Evolutionary conservation across 371 early-diverging fungal genomes (phyloP).

Genomic region (Mucor velutinosus): DNA sequence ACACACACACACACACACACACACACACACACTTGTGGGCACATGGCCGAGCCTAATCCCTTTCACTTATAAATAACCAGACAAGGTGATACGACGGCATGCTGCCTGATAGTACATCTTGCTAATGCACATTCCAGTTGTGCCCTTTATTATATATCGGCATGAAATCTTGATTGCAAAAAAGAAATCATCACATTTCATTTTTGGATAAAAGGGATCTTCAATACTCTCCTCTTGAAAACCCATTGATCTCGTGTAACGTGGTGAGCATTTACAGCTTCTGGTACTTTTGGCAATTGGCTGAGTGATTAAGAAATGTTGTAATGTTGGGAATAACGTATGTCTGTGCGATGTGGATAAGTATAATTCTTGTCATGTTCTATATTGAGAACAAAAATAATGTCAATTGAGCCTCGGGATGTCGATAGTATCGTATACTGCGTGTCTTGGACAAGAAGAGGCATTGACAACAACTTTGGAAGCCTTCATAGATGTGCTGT

Average conservation of each 20-base stretch:
- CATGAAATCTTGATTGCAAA: not conserved
- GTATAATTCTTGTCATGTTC: too few relatives aligned
- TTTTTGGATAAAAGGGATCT: not conserved
- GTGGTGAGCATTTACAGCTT: not conserved
- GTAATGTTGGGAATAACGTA: not conserved
- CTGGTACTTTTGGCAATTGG: not conserved
- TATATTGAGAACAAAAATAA: not conserved
- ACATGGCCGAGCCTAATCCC: not conserved
- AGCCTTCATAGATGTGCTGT: too few relatives aligned
- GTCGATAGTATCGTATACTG: too few relatives aligned
- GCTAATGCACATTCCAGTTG: not conserved
- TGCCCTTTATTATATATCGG: not conserved
- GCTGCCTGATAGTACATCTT: not conserved
- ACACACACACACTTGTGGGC: not conserved
- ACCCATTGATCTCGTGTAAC: not conserved
- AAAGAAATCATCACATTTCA: not conserved
- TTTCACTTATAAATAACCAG: not conserved
- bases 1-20: not conserved
- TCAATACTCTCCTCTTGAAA: not conserved
- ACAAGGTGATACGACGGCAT: not conserved
- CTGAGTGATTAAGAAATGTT: not conserved
- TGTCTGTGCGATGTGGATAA: too few relatives aligned
- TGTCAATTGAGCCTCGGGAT: too few relatives aligned
- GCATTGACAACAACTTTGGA: too few relatives aligned
- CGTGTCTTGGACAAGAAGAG: too few relatives aligned